Evolutionary conservation across 176 grass and related monocot species (phyloP).

Genomic region (Oryza meyeriana): DNA sequence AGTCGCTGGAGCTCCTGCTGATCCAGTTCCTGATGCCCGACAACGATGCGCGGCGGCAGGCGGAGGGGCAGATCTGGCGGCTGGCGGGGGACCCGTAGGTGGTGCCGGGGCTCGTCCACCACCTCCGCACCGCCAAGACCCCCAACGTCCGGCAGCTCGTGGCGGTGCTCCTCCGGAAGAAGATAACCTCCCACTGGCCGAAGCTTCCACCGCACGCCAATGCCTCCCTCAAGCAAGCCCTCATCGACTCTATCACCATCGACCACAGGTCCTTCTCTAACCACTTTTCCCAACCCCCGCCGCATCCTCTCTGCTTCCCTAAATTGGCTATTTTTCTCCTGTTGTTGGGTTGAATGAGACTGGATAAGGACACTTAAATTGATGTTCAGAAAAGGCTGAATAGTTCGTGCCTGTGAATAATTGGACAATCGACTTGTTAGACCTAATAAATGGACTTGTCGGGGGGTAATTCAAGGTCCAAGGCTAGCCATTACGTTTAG

Average conservation of each 20-base stretch:
- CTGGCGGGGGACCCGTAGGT: slow-evolving; percentile 80
- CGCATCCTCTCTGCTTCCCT: not conserved
- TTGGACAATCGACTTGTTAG: not conserved
- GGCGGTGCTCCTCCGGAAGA: slow-evolving; percentile 97
- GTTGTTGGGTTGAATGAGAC: not conserved
- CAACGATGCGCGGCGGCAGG: slow-evolving; percentile 97
- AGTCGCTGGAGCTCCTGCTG: slow-evolving; percentile 86
- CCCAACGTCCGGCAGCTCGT: slow-evolving; percentile 90
- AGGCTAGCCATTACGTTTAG: not conserved
- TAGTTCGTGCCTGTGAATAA: not conserved
- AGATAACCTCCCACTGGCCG: slow-evolving; percentile 88
- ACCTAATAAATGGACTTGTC: not conserved
- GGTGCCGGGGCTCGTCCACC: slow-evolving; percentile 89
- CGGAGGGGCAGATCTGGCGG: slow-evolving; percentile 98
- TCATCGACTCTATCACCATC: slow-evolving; percentile 90
- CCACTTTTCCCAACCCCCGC: not conserved
- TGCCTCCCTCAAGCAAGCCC: slow-evolving; percentile 71
- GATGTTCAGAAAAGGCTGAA: not conserved
- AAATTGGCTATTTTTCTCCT: not conserved
- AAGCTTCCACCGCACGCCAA: slow-evolving; percentile 75
- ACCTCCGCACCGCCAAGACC: slow-evolving; percentile 97
- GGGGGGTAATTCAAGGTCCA: not conserved
- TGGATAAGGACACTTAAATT: not conserved
- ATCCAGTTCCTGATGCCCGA: slow-evolving; percentile 99
- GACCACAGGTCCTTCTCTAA: slow-evolving; percentile 61